Evolutionary conservation across 305 asterid species (phyloP), one percentile per base, ranked within the genome.

Genomic region (Coffea humblotiana): DNA sequence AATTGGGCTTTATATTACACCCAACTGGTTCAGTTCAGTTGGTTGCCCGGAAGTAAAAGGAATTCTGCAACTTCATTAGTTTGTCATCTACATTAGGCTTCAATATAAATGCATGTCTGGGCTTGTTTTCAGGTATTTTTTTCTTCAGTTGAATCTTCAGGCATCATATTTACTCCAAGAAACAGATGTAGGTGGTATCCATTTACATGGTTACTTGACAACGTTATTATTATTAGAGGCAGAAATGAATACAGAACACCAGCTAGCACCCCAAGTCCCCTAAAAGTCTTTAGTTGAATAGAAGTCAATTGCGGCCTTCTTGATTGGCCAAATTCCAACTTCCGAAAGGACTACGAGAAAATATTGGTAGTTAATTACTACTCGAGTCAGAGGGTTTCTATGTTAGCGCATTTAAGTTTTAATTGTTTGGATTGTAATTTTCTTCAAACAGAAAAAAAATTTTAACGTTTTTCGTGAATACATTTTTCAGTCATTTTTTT

Each of bases 271-370:
- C 63, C 7, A 67, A 47, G 25, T 10, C 72, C 79, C 79, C 47
- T 69, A 35, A 18, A 29, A 47, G 23, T 37, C 4, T 37, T 37
- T 37, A 37, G 40, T 37, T 37, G 40, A 37, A 37, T 3, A 60
- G 52, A 60, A 75, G 73, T 72, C 73, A 80, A 73, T 74, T 75
- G 5, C 1, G 68, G 16, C 54, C 25, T 75, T 40, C 70, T 74
- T 54, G 49, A 67, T 54, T 80, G 83, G 71, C 29, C 18, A 40
- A 69, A 45, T 37, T 15, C 32, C 63, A 58, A 71, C 48, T 71
- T 37, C 48, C 63, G 8, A 78, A 12, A 13, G 23, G 81, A 58
- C 61, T 40, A 15, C 45, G 47, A 66, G 47, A 4, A 66, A 66
- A 66, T 4, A 25, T 65, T 14, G 11, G 12, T 54, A 0, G 8